phyloP scores from a whole-genome alignment of 2,329 filamentous ascomycete genomes.

The Epichloe coenophiala region DNA sequence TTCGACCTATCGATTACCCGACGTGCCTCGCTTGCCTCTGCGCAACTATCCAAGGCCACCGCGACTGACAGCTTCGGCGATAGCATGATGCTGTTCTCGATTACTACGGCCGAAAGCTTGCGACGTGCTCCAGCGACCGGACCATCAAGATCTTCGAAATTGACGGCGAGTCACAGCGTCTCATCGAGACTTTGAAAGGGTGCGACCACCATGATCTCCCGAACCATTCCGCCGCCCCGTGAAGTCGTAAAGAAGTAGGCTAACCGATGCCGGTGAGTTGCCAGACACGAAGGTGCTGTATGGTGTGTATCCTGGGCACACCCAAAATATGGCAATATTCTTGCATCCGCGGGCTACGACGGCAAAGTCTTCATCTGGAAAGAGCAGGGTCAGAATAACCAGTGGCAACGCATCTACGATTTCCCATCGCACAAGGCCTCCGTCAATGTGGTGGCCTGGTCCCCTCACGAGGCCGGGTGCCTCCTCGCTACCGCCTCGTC shows the following conservation, averaged over 20 bases:
- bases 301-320: slow-evolving; percentile 98
- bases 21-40: background rate
- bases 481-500: slow-evolving; percentile 88
- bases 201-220: slow-evolving; percentile 27
- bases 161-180: slow-evolving; percentile 77
- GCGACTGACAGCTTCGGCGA: slow-evolving; percentile 8
- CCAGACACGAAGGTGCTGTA: slow-evolving; percentile 87
- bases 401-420: slow-evolving; percentile 82
- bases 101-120: slow-evolving; percentile 92
- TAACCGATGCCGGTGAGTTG: slow-evolving; percentile 4
- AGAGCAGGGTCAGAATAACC: slow-evolving; percentile 52
- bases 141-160: slow-evolving; percentile 99
- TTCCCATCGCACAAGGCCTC: slow-evolving; percentile 89
- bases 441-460: slow-evolving; percentile 94
- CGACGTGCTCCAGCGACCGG: slow-evolving; percentile 94
- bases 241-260: background rate
- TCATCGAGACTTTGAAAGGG: slow-evolving; percentile 92
- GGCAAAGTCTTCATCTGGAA: slow-evolving; percentile 98
- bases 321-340: slow-evolving; percentile 95
- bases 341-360: slow-evolving; percentile 90
- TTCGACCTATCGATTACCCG: background rate
- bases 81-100: slow-evolving; percentile 96
- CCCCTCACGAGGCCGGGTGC: slow-evolving; percentile 91
- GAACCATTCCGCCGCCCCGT: too few relatives aligned
- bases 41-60: background rate